Evolutionary conservation across 2,329 filamentous ascomycete genomes (phyloP).

Genomic region (Fusarium liriodendri): DNA sequence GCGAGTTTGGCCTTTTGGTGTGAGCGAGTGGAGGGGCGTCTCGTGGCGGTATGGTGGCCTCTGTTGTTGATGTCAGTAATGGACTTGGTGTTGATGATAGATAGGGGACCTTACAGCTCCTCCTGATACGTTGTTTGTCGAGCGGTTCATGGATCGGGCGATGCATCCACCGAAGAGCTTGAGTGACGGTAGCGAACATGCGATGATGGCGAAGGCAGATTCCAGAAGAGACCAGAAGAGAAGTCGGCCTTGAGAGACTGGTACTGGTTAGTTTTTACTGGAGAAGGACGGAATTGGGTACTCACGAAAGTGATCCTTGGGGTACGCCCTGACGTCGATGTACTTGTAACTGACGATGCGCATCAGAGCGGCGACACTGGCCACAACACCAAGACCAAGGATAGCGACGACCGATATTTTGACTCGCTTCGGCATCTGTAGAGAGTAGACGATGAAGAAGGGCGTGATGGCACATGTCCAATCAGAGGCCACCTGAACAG

Average conservation of each 20-base stretch:
- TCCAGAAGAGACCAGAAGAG: constrained; percentile 26
- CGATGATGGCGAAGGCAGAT: constrained; percentile 24
- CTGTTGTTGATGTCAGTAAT: background rate
- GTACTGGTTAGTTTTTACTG: background rate
- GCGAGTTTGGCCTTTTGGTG: background rate
- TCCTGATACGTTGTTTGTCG: constrained; percentile 2
- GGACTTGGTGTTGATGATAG: too few relatives aligned
- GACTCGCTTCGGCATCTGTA: constrained; percentile 41
- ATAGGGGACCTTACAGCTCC: background rate
- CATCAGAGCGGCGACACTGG: constrained; percentile 28
- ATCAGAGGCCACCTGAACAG: constrained; percentile 40
- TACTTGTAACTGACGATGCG: constrained; percentile 30
- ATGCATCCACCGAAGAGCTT: constrained; percentile 21
- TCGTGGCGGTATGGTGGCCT: background rate
- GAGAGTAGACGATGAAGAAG: constrained; percentile 42
- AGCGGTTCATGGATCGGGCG: constrained; percentile 9
- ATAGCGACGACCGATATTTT: constrained; percentile 33
- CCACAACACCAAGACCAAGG: constrained; percentile 20
- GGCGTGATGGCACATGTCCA: constrained; percentile 46
- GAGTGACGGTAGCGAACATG: constrained; percentile 18
- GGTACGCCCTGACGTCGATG: constrained; percentile 11
- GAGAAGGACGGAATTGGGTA: fast-evolving
- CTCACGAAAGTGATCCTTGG: constrained; percentile 9
- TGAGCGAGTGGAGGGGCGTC: background rate
- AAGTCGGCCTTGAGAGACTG: constrained; percentile 17